These are phyloP conservation scores for Alternaria triticimaculans DNA, from an alignment of 2,329 filamentous ascomycete genomes.

Conservation along the genomic window DNA sequence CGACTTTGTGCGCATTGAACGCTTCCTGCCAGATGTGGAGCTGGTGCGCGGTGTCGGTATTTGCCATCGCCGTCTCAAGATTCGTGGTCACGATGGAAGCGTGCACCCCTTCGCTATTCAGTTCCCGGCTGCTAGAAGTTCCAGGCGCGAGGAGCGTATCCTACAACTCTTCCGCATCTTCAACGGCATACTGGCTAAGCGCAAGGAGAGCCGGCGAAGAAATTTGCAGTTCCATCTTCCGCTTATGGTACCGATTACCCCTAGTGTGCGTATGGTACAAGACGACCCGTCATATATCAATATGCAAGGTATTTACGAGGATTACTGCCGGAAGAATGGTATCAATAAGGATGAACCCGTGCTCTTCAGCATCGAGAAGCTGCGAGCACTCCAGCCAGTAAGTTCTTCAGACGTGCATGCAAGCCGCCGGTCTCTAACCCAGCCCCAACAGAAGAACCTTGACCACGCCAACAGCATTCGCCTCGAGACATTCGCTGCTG, in stretches of 20 bases:
- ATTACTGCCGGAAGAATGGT: slow-evolving; percentile 85
- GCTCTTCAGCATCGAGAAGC: slow-evolving; percentile 93
- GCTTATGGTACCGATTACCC: slow-evolving; percentile 92
- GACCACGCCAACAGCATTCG: slow-evolving; percentile 76
- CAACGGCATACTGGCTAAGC: slow-evolving; percentile 87
- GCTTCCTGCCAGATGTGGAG: slow-evolving; percentile 94
- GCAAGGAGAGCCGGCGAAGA: slow-evolving; percentile 91
- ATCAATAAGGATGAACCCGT: slow-evolving; percentile 96
- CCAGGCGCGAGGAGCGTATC: slow-evolving; percentile 91
- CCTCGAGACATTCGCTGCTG: slow-evolving; percentile 90
- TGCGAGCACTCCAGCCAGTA: slow-evolving; percentile 68
- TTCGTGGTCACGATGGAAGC: slow-evolving; percentile 96
- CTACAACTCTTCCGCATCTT: slow-evolving; percentile 96
- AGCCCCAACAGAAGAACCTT: slow-evolving; percentile 63
- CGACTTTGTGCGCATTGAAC: slow-evolving; percentile 96
- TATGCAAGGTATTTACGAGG: slow-evolving; percentile 93
- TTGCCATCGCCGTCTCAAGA: slow-evolving; percentile 91
- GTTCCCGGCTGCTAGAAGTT: slow-evolving; percentile 90
- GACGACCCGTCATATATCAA: slow-evolving; percentile 95
- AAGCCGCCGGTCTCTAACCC: slow-evolving; percentile 3
- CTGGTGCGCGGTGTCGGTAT: slow-evolving; percentile 88
- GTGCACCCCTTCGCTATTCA: slow-evolving; percentile 97
- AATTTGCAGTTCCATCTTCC: slow-evolving; percentile 97
- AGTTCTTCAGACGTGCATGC: slow-evolving; percentile 9
- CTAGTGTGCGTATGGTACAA: slow-evolving; percentile 92